phyloP scores from a whole-genome alignment of 306 rosid genomes.

The Lupinus albus region DNA sequence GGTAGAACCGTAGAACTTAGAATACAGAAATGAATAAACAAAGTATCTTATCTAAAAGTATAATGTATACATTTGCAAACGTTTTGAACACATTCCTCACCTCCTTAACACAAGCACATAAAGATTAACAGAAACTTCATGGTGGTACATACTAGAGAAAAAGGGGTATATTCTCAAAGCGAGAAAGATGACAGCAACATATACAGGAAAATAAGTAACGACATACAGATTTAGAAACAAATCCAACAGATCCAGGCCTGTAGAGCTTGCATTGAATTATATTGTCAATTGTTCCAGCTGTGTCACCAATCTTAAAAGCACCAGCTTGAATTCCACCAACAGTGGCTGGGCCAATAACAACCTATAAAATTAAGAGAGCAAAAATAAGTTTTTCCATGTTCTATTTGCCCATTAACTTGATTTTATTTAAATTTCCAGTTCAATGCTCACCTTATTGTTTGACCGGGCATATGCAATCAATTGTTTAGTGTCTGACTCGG shows the following conservation, averaged over 20 bases:
- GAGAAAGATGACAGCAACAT: slow-evolving; percentile 35
- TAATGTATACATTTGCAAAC: slow-evolving; percentile 26
- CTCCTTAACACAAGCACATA: slow-evolving; percentile 13
- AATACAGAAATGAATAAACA: slow-evolving; percentile 26
- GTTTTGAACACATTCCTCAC: slow-evolving; percentile 14
- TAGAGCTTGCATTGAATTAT: slow-evolving; percentile 88
- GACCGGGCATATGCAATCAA: slow-evolving; percentile 93
- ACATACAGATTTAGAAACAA: slow-evolving; percentile 98
- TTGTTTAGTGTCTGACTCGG: slow-evolving; percentile 87
- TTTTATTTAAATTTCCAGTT: slow-evolving; percentile 26
- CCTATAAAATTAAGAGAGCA: slow-evolving; percentile 55
- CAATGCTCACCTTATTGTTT: slow-evolving; percentile 79
- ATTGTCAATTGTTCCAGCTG: slow-evolving; percentile 98
- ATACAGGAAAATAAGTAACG: slow-evolving; percentile 30
- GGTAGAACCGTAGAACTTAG: slow-evolving; percentile 23
- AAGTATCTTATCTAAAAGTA: slow-evolving; percentile 32
- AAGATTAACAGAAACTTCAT: slow-evolving; percentile 21
- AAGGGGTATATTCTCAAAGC: slow-evolving; percentile 9
- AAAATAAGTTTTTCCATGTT: slow-evolving; percentile 38
- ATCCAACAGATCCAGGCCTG: slow-evolving; percentile 99
- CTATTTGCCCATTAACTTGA: slow-evolving; percentile 22
- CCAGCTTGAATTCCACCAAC: slow-evolving; percentile 99
- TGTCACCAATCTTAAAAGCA: slow-evolving; percentile 99
- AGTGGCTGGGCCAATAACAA: slow-evolving; percentile 96
- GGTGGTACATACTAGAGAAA: slow-evolving; percentile 5